These are phyloP conservation scores for Bimuria novae-zelandiae DNA, from an alignment of 2,329 filamentous ascomycete species.

Conservation along the genomic window DNA sequence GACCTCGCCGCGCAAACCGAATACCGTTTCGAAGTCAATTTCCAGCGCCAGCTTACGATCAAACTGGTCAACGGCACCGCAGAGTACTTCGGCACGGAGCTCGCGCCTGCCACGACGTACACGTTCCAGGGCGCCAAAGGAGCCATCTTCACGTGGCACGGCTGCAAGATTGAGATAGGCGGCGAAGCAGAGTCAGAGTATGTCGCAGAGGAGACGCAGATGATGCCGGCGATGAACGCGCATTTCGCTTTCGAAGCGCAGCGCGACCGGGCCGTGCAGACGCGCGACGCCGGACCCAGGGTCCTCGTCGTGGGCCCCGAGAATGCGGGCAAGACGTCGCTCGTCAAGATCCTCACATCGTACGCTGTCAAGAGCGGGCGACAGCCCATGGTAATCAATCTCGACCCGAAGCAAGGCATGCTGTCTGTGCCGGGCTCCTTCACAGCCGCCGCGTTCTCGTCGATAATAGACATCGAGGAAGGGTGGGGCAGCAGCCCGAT, in stretches of 20 bases:
- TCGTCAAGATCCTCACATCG: slow-evolving; percentile 75
- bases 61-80: slow-evolving; percentile 80
- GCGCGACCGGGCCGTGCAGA: slow-evolving; percentile 62
- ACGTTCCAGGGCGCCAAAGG: slow-evolving; percentile 81
- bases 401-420: slow-evolving; percentile 74
- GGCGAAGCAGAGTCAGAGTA: slow-evolving; percentile 72
- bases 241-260: slow-evolving; percentile 83
- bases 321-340: slow-evolving; percentile 80
- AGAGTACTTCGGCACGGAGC: slow-evolving; percentile 93
- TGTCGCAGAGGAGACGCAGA: slow-evolving; percentile 77
- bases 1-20: slow-evolving; percentile 53
- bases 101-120: slow-evolving; percentile 79
- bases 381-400: slow-evolving; percentile 81
- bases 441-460: slow-evolving; percentile 84
- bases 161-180: slow-evolving; percentile 81
- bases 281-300: slow-evolving; percentile 67
- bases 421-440: slow-evolving; percentile 70
- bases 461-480: slow-evolving; percentile 84
- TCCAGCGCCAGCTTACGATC: slow-evolving; percentile 42
- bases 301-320: slow-evolving; percentile 81
- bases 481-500: slow-evolving; percentile 91
- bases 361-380: slow-evolving; percentile 76
- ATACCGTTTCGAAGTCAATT: slow-evolving; percentile 49
- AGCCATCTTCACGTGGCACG: slow-evolving; percentile 90
- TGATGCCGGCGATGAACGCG: slow-evolving; percentile 79